A percentile compares a stretch with the other conserved stretches of the same genome.
phyloP scores from a whole-genome alignment of 2,329 filamentous ascomycete species.

The Fusarium sp. region DNA sequence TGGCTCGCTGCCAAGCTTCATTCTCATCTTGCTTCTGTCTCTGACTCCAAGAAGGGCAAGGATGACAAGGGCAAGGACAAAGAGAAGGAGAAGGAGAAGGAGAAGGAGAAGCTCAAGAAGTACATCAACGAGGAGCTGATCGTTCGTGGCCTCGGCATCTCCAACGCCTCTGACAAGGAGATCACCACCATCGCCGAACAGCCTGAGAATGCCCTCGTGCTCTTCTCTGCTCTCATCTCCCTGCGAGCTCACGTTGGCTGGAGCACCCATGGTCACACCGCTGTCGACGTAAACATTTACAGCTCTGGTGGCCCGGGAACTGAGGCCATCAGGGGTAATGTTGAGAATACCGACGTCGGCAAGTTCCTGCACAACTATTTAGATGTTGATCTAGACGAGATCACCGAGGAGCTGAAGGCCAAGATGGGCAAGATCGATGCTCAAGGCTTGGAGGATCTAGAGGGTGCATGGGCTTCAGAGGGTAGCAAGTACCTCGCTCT shows the following conservation, averaged over 20 bases:
- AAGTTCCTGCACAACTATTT: constrained; percentile 86
- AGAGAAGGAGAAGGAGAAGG: constrained; percentile 30
- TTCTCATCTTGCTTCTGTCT: constrained; percentile 66
- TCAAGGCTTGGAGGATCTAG: constrained; percentile 34
- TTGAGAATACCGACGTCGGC: constrained; percentile 95
- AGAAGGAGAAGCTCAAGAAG: constrained; percentile 62
- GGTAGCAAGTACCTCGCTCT: constrained; percentile 32
- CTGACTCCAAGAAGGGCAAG: constrained; percentile 51
- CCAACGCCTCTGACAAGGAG: constrained; percentile 80
- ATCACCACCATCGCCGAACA: constrained; percentile 75
- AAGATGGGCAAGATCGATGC: constrained; percentile 56
- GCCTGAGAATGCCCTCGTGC: constrained; percentile 67
- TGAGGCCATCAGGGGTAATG: constrained; percentile 81
- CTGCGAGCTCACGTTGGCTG: constrained; percentile 91
- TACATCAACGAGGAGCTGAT: constrained; percentile 82
- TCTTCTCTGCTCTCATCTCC: constrained; percentile 89
- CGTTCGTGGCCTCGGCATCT: constrained; percentile 80
- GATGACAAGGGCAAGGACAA: too few species aligned
- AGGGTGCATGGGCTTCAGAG: constrained; percentile 32
- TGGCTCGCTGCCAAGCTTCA: constrained; percentile 76
- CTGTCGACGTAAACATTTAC: constrained; percentile 97
- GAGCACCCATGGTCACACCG: constrained; percentile 94
- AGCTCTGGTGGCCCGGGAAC: constrained; percentile 79
- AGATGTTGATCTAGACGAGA: constrained; percentile 81
- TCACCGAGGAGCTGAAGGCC: constrained; percentile 82